Base-by-base conservation (phyloP, 2,329 filamentous ascomycete species). In the Neofusicoccum cordaticola region DNA sequence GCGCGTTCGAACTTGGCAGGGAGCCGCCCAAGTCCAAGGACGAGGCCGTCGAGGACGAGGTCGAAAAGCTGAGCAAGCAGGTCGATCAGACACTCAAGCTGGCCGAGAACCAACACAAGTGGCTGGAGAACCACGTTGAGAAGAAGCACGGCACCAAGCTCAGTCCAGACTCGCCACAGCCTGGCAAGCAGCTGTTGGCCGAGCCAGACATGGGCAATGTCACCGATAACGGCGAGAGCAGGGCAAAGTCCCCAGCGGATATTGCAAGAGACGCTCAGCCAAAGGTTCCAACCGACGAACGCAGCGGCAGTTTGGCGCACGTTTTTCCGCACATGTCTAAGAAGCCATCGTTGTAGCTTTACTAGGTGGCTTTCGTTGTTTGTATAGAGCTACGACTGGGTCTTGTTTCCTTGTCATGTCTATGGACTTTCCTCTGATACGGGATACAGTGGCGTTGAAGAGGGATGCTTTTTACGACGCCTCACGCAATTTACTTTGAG, bases 1-100 rank as follows among this genome's bases (percentile, higher is more conserved):
- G 37, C 70, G 84, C 84, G 4, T 22, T 80, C 80, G 69, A 82
- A 79, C 66, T 84, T 85, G 71, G 56, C 34, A 39, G 45, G 57
- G 58, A 78, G 62, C 68, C 74, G 1, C 70, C 71, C 61, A 80
- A 77, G 71, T 81, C 77, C 8, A 81, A 80, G 50, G 86, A 89
- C 67, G 85, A 89, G 72, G 71, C 73, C 48, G 73, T 88, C 17
- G 80, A 84, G 51, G 82, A 86, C 13, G 85, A 88, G 69, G 81
- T 88, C 9, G 82, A 84, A 12, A 83, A 84, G 67, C 75, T 88
- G 35, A 86, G 86, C 0, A 80, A 78, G 65, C 85, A 87, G 60
- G 79, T 88, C 48, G 85, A 88, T 62, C 76, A 83, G 70, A 84
- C 82, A 6, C 71, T 88, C 45, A 69, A 68, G 45, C 47, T 77